Conservation (phyloP, 257 asterid genomes). For the Nicotiana attenuata region DNA sequence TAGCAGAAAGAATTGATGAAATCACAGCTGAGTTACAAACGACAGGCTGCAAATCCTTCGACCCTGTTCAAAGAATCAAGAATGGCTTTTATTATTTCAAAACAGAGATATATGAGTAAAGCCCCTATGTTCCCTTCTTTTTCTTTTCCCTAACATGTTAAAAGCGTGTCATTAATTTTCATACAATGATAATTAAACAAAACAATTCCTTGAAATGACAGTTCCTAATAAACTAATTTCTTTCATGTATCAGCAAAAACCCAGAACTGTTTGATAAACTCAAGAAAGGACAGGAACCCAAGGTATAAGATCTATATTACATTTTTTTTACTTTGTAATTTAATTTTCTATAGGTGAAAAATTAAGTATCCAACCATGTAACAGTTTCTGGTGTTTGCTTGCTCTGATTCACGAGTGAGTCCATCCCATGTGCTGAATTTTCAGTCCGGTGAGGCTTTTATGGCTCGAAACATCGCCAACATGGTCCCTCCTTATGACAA, state of each 20-base stretch:
- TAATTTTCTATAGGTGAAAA: neutral
- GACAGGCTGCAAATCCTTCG: slow-evolving; percentile 23
- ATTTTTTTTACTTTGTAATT: neutral
- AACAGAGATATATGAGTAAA: slow-evolving; percentile 81
- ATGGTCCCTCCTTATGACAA: too few species aligned
- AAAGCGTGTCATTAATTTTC: neutral
- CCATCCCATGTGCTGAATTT: too few species aligned
- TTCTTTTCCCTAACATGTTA: neutral
- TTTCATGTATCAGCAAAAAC: slow-evolving; percentile 38
- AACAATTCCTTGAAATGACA: too few species aligned
- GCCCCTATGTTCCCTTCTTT: neutral
- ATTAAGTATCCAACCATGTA: too few species aligned
- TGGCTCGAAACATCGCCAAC: too few species aligned
- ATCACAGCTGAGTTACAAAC: slow-evolving; percentile 54
- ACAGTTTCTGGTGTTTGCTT: too few species aligned
- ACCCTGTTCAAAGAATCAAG: slow-evolving; percentile 57
- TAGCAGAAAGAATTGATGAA: slow-evolving; percentile 58
- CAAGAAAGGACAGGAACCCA: slow-evolving; percentile 83
- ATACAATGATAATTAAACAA: neutral
- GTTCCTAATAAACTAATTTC: too few species aligned
- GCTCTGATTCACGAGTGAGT: too few species aligned
- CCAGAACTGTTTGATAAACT: slow-evolving; percentile 62
- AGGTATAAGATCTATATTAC: slow-evolving; percentile 31
- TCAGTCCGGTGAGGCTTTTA: too few species aligned
- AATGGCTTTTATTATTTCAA: slow-evolving; percentile 60